Evolutionary conservation across 2,329 filamentous ascomycete genomes (phyloP).

Genomic region (Cyphellophora europaea): DNA sequence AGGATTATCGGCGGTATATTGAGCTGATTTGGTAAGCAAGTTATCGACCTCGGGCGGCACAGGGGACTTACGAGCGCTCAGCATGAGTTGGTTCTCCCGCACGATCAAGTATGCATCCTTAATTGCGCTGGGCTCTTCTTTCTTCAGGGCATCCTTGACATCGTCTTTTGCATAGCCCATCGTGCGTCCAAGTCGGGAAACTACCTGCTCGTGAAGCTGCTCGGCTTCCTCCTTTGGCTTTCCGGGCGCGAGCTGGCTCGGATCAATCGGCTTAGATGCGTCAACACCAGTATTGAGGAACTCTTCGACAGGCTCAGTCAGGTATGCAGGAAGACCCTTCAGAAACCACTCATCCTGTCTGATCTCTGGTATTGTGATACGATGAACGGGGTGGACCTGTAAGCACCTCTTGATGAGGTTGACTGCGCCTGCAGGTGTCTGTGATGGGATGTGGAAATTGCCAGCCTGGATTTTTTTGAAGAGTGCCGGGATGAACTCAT

Average conservation of each 20-base stretch:
- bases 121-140: slow-evolving; percentile 90
- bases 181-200: slow-evolving; percentile 90
- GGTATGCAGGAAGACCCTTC: slow-evolving; percentile 74
- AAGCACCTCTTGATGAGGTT: slow-evolving; percentile 79
- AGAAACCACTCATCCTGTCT: slow-evolving; percentile 90
- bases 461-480: slow-evolving; percentile 97
- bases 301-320: slow-evolving; percentile 79
- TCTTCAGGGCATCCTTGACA: slow-evolving; percentile 86
- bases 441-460: slow-evolving; percentile 83
- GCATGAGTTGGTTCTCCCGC: slow-evolving; percentile 95
- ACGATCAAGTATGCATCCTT: slow-evolving; percentile 99
- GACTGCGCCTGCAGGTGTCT: slow-evolving; percentile 77
- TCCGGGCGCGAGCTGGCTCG: slow-evolving; percentile 68
- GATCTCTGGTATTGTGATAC: slow-evolving; percentile 90
- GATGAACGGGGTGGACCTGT: slow-evolving; percentile 77
- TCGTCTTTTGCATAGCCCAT: slow-evolving; percentile 96
- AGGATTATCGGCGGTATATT: slow-evolving; percentile 40
- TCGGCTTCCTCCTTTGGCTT: slow-evolving; percentile 72
- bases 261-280: slow-evolving; percentile 81
- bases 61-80: slow-evolving; percentile 67
- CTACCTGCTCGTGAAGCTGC: slow-evolving; percentile 83
- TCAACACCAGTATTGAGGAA: slow-evolving; percentile 92
- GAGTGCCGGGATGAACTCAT: slow-evolving; percentile 93
- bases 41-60: not conserved
- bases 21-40: slow-evolving; percentile 36